Percentiles rank a stretch among this genome's conserved stretches.
These are phyloP conservation scores for Herpotrichia juniperi DNA, from an alignment of 2,329 filamentous ascomycete species.

Conservation along the genomic window DNA sequence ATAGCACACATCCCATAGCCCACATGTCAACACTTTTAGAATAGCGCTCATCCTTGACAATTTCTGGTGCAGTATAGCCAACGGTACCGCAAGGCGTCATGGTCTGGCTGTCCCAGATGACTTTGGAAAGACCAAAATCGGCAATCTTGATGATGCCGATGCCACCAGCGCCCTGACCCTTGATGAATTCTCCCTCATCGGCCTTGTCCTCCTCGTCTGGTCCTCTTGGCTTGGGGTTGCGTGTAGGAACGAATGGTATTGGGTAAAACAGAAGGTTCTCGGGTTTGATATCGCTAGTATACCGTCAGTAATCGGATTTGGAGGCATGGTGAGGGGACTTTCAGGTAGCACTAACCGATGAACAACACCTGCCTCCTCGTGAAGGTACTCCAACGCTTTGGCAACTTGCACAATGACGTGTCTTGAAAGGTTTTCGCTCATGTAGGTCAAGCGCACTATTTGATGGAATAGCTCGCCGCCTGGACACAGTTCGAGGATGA, in stretches of 20 bases:
- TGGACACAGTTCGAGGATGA: constrained; percentile 91
- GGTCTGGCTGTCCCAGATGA: constrained; percentile 97
- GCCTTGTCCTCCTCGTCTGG: constrained; percentile 96
- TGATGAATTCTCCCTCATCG: constrained; percentile 92
- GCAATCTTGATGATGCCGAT: constrained; percentile 97
- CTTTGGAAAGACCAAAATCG: constrained; percentile 96
- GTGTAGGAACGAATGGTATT: constrained; percentile 79
- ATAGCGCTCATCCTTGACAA: constrained; percentile 98
- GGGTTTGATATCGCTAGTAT: constrained; percentile 88
- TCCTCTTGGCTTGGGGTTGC: constrained; percentile 77
- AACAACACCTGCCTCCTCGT: constrained; percentile 93
- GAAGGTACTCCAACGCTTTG: constrained; percentile 90
- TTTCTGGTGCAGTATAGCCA: constrained; percentile 96
- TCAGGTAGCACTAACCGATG: constrained; percentile 75
- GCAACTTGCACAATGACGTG: constrained; percentile 96
- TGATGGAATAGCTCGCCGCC: constrained; percentile 98
- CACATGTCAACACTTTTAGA: constrained; percentile 99
- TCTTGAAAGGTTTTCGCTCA: constrained; percentile 92
- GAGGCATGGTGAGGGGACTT: not conserved
- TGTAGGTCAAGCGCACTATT: constrained; percentile 97
- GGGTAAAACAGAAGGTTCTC: constrained; percentile 96
- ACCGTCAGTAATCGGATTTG: constrained; percentile 42
- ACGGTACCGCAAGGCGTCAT: constrained; percentile 99
- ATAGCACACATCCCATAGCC: constrained; percentile 95
- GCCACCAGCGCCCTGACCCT: constrained; percentile 81